Evolutionary conservation across 192 early-diverging fungal species (phyloP), one percentile per base, ranked within the genome.

Genomic region (Coemansia sp.): DNA sequence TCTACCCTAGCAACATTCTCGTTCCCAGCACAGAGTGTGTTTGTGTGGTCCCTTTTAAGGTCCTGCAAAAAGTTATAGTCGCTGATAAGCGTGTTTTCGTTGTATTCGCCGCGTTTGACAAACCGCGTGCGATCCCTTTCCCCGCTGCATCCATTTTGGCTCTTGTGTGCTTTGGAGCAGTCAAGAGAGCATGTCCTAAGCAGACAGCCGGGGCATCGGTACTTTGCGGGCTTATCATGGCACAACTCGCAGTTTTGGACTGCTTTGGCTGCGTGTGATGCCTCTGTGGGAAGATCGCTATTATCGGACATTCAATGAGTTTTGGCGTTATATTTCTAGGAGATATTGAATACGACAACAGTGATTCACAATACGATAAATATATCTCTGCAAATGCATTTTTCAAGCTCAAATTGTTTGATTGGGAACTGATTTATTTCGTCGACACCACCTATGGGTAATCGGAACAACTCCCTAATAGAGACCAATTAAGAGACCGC

Each of bases 61-160:
- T 91, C 89, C 61, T 89, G 86, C 55, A 91, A 59, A 64, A 87
- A 87, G 5, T 72, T 75, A 72, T 89, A 89, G 61, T 91, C 89
- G 69, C 85, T 91, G 76, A 88, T 84, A 80, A 91, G 84, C 53
- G 84, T 84, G 19, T 78, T 75, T 31, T 85, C 80, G 55, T 68
- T 83, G 62, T 87, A 91, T 53, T 87, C 69, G 42, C 74, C 79
- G 6, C 83, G 60, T 29, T 81, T 74, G 2, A 91, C 81, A 61
- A 83, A 91, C 31, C 83, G 81, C 0, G 85, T 85, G 55, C 77
- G 85, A 55, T 84, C 83, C 27, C 89, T 79, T 50, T 82, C 68
- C 20, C 89, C 89, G 5, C 82, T 84, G 55, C 89, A 91, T 0
- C 64, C 71, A 0, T 78, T 84, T 23, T 81, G 57, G 11, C 56